These are phyloP conservation scores for Cryptosporidium baileyi DNA, from an alignment of 169 alveolate genomes.

Conservation along the genomic window DNA sequence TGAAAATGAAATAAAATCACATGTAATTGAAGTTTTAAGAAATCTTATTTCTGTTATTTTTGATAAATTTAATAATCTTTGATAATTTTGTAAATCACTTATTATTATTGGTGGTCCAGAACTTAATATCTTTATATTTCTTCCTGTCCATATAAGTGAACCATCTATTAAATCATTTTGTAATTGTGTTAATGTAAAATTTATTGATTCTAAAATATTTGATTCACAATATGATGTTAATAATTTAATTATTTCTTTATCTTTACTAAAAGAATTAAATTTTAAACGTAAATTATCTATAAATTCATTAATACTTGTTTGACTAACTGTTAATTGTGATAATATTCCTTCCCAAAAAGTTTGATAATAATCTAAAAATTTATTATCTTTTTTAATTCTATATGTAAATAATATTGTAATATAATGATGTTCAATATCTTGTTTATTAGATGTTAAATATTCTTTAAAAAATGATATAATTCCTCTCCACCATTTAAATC, in stretches of 20 bases:
- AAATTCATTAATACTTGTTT: slow-evolving; percentile 1
- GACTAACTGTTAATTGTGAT: slow-evolving; percentile 14
- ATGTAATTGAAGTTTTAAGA: slow-evolving; percentile 32
- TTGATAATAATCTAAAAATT: background rate
- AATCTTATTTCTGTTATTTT: slow-evolving; percentile 52
- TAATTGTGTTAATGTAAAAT: slow-evolving; percentile 33
- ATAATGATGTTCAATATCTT: background rate
- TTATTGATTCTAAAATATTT: slow-evolving; percentile 42
- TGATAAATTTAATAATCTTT: slow-evolving; percentile 9
- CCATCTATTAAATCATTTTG: slow-evolving; percentile 56
- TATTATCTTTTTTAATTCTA: background rate
- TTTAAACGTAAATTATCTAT: background rate
- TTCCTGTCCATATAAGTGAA: slow-evolving; percentile 58
- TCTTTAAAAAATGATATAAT: slow-evolving; percentile 22
- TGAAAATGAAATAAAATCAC: slow-evolving; percentile 52
- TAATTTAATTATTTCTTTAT: background rate
- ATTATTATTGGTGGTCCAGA: slow-evolving; percentile 47
- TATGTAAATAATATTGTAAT: slow-evolving; percentile 13
- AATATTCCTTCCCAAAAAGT: slow-evolving; percentile 57
- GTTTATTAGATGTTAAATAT: slow-evolving; percentile 25
- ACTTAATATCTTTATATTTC: slow-evolving; percentile 37
- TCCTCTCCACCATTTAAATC: slow-evolving; percentile 63
- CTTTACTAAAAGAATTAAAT: background rate
- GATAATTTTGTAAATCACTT: background rate
- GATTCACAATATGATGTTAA: slow-evolving; percentile 39